These are phyloP conservation scores for Aspergillus hortae DNA, from an alignment of 2,329 filamentous ascomycete species.

Conservation along the genomic window DNA sequence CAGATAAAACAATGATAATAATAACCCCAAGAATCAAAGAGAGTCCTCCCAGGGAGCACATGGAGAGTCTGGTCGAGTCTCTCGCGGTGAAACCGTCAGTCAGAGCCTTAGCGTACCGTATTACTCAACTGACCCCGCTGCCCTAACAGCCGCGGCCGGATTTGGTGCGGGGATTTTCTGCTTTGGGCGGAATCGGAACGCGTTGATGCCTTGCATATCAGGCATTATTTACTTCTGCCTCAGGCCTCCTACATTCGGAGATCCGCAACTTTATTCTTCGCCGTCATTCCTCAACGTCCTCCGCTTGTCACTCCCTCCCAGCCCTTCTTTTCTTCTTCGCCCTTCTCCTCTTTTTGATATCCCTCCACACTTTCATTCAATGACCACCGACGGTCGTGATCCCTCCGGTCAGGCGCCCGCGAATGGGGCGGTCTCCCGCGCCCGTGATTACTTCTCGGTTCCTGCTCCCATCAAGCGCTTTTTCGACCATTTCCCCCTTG, in stretches of 20 bases:
- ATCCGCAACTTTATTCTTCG: not conserved
- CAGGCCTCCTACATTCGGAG: not conserved
- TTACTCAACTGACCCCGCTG: too few species aligned
- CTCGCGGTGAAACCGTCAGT: too few species aligned
- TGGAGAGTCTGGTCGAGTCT: too few species aligned
- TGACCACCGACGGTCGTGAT: conserved; percentile 25
- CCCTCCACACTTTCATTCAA: conserved; percentile 10
- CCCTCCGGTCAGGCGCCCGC: conserved; percentile 21
- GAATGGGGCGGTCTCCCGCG: conserved; percentile 16
- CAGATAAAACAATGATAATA: too few species aligned
- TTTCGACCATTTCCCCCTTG: conserved; percentile 80
- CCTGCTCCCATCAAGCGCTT: conserved; percentile 75
- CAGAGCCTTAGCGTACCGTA: too few species aligned
- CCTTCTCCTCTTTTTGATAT: not conserved
- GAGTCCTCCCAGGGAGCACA: too few species aligned
- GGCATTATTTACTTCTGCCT: conserved; percentile 11
- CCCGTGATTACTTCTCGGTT: conserved; percentile 36
- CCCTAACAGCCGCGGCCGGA: too few species aligned
- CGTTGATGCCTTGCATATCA: not conserved
- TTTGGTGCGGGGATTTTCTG: too few species aligned
- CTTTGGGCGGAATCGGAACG: too few species aligned
- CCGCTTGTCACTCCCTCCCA: not conserved
- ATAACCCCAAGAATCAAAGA: too few species aligned
- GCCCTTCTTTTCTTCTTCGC: not conserved
- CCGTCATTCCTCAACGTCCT: not conserved